phyloP scores from a whole-genome alignment of 164 flowering plant species.

The Dillenia suffruticosa region DNA sequence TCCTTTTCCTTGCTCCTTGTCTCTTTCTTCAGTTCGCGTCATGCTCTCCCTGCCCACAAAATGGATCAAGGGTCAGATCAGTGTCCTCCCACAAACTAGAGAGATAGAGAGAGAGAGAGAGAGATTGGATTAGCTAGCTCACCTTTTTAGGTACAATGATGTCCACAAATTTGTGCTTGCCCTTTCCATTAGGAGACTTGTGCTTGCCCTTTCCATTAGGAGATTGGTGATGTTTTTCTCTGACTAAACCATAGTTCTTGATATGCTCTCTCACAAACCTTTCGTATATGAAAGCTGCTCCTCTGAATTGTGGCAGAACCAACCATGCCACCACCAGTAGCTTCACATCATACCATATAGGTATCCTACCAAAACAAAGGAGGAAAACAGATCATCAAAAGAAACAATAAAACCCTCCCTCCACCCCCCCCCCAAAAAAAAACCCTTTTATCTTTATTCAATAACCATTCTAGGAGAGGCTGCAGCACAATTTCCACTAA shows the following conservation, averaged over 20 bases:
- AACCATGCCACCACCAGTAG: slow-evolving; percentile 51
- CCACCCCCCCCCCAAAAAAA: not conserved
- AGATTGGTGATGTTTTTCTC: slow-evolving; percentile 9
- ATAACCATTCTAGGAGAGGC: slow-evolving; percentile 62
- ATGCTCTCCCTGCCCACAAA: slow-evolving; percentile 24
- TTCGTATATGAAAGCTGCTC: slow-evolving; percentile 66
- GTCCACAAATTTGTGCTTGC: slow-evolving; percentile 37
- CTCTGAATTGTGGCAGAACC: slow-evolving; percentile 61
- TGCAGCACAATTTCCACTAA: slow-evolving; percentile 75
- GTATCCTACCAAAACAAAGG: slow-evolving; percentile 31
- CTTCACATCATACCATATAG: slow-evolving; percentile 63
- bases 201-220: slow-evolving; percentile 26
- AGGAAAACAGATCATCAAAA: too few relatives aligned
- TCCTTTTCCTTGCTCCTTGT: too few relatives aligned
- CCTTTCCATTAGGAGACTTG: slow-evolving; percentile 39
- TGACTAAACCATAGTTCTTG: slow-evolving; percentile 17
- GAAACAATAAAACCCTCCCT: not conserved
- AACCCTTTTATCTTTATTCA: not conserved
- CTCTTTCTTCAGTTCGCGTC: slow-evolving; percentile 25
- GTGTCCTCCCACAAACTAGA: not conserved
- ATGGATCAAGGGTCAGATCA: too few relatives aligned
- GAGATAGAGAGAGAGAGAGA: not conserved
- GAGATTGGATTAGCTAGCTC: slow-evolving; percentile 1
- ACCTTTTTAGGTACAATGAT: slow-evolving; percentile 31
- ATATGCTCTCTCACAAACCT: slow-evolving; percentile 58